Evolutionary conservation across 495 filamentous ascomycete genomes (phyloP).

Genomic region (Annulohypoxylon moriforme): DNA sequence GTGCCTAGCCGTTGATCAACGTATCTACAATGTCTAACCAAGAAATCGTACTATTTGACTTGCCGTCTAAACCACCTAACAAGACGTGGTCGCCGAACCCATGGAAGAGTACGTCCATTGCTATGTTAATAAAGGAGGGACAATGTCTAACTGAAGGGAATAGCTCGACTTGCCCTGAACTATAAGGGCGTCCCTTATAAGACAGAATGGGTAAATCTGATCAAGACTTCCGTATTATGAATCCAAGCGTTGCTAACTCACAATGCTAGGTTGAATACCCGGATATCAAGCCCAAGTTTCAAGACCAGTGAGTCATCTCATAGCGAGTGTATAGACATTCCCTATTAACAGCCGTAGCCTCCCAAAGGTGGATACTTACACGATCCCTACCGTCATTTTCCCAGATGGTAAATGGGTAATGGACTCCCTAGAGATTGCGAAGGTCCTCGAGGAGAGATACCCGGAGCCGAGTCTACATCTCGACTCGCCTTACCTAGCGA

Average conservation of each 20-base stretch:
- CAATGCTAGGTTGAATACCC: slow-evolving; percentile 64
- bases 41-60: slow-evolving; percentile 64
- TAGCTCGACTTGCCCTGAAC: slow-evolving; percentile 69
- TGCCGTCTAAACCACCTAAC: slow-evolving; percentile 60
- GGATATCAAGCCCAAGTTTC: slow-evolving; percentile 62
- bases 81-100: slow-evolving; percentile 69
- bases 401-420: slow-evolving; percentile 66
- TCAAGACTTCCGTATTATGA: not conserved
- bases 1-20: not conserved
- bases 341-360: slow-evolving; percentile 49
- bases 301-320: slow-evolving; percentile 54
- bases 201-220: slow-evolving; percentile 67
- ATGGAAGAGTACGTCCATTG: slow-evolving; percentile 65
- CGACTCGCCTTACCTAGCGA: slow-evolving; percentile 56
- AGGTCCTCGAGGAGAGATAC: slow-evolving; percentile 62
- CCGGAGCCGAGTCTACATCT: slow-evolving; percentile 65
- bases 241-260: not conserved
- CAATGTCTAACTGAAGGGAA: not conserved
- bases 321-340: not conserved
- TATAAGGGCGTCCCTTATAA: slow-evolving; percentile 71
- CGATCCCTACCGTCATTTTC: slow-evolving; percentile 64
- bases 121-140: not conserved
- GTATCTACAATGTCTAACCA: slow-evolving; percentile 34
- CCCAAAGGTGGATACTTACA: slow-evolving; percentile 55
- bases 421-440: slow-evolving; percentile 66